Percentiles rank a stretch among this genome's conserved stretches.
Evolutionary conservation across 2,329 filamentous ascomycete genomes (phyloP).

Genomic region (Chaetomiaceae sp.): DNA sequence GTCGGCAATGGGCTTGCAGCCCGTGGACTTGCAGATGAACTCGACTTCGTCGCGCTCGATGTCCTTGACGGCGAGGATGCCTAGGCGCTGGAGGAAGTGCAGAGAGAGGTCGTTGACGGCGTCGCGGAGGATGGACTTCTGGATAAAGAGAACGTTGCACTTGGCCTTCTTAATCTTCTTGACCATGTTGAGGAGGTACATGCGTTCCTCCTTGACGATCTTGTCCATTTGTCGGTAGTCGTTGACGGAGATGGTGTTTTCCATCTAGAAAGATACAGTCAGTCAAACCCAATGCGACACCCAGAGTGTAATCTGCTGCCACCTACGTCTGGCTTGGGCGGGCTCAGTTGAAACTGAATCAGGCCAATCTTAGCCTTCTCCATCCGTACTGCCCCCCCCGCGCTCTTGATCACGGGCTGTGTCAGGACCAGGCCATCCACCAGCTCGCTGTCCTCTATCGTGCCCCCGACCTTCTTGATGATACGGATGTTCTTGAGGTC

Average conservation of each 20-base stretch:
- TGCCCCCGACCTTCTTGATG: constrained; percentile 94
- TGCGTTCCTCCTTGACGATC: constrained; percentile 97
- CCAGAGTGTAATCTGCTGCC: not conserved
- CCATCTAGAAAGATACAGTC: constrained; percentile 60
- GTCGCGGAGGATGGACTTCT: constrained; percentile 96
- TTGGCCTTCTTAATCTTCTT: constrained; percentile 99
- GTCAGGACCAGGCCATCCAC: constrained; percentile 89
- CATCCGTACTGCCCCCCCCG: constrained; percentile 82
- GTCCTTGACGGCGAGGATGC: constrained; percentile 93
- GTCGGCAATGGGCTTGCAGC: constrained; percentile 97
- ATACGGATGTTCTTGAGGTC: constrained; percentile 95
- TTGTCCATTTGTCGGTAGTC: constrained; percentile 99
- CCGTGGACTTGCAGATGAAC: constrained; percentile 98
- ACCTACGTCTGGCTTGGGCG: constrained; percentile 88
- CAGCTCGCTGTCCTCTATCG: constrained; percentile 97
- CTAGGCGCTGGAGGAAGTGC: constrained; percentile 95
- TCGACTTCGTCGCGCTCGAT: constrained; percentile 98
- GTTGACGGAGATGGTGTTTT: constrained; percentile 98
- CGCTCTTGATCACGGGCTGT: constrained; percentile 89
- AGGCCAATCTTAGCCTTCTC: constrained; percentile 96
- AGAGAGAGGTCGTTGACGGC: constrained; percentile 96
- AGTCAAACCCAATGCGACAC: not conserved
- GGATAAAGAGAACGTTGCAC: constrained; percentile 96
- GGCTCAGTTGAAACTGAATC: constrained; percentile 97
- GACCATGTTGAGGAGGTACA: constrained; percentile 96